Evolutionary conservation across 1,139 yeast species (phyloP), one percentile per base, ranked within the genome.

Genomic region (Scheffersomyces illinoinensis): DNA sequence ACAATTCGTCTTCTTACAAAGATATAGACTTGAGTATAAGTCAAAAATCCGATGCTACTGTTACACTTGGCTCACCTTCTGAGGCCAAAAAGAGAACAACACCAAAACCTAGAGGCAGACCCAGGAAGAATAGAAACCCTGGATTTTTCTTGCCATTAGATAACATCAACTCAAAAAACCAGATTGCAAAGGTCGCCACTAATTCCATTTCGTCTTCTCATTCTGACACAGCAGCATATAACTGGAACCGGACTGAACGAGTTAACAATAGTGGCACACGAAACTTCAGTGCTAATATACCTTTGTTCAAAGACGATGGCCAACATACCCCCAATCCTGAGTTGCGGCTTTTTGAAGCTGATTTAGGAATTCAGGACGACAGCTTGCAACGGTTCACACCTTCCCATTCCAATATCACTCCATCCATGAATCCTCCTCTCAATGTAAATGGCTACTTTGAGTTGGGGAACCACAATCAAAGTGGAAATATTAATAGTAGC

Each of bases 391-490:
- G 60, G 21, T 60, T 57, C 52, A 56, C 49, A 55, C 64, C 55
- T 56, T 59, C 53, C 20, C 62, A 58, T 54, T 66, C 57, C 64
- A 68, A 65, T 56, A 63, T 77, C 20, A 80, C 84, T 0, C 84
- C 84, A 0, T 71, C 74, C 7, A 75, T 78, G 78, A 77, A 76
- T 53, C 83, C 84, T 0, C 83, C 84, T 0, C 64, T 74, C 5
- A 69, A 67, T 52, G 65, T 64, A 7, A 59, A 65, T 52, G 81
- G 75, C n/a, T 79, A 78, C 64, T 79, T 79, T 58, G 82, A 75
- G 26, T 33, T 61, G 12, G 58, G 57, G 21, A 23, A 53, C 47
- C 50, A 48, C n/a, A 20, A 20, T 24, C 21, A 20, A 48, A 48
- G 24, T 19, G n/a, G 26, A 19, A 24, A 47, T 33, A 57, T 60